Conservation (phyloP, 1,139 yeast species). For the Saccharomyces hybrid region DNA sequence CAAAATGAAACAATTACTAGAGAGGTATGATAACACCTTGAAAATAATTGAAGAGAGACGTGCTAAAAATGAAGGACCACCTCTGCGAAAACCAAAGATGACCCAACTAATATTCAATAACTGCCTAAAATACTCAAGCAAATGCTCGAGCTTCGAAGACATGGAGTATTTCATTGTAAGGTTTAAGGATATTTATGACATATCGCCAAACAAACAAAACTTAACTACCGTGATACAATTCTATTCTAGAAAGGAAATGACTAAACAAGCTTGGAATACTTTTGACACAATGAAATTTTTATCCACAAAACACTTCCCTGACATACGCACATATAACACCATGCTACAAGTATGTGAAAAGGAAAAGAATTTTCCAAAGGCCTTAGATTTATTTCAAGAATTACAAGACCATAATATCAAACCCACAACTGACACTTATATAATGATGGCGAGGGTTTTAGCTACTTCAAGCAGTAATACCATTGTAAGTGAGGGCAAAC, state of each 20-base stretch:
- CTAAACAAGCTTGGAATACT: slow-evolving; percentile 56
- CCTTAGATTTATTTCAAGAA: slow-evolving; percentile 68
- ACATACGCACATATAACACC: slow-evolving; percentile 56
- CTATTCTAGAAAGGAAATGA: slow-evolving; percentile 47
- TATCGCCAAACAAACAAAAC: slow-evolving; percentile 49
- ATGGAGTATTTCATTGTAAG: slow-evolving; percentile 38
- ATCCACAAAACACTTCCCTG: slow-evolving; percentile 58
- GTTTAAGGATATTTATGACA: slow-evolving; percentile 28
- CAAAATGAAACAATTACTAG: slow-evolving; percentile 30
- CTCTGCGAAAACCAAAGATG: slow-evolving; percentile 24
- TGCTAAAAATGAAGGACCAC: background rate
- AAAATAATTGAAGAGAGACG: slow-evolving; percentile 1
- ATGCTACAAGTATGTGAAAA: slow-evolving; percentile 60
- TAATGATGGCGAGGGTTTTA: slow-evolving; percentile 58
- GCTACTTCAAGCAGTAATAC: slow-evolving; percentile 63
- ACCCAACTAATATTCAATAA: slow-evolving; percentile 25
- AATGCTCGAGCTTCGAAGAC: slow-evolving; percentile 36
- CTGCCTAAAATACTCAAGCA: slow-evolving; percentile 36
- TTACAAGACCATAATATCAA: slow-evolving; percentile 41
- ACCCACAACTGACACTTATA: slow-evolving; percentile 46
- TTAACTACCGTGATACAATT: slow-evolving; percentile 62
- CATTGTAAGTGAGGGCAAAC: slow-evolving; percentile 26
- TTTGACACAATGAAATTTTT: slow-evolving; percentile 84
- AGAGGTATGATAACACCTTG: slow-evolving; percentile 39
- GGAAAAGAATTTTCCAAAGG: slow-evolving; percentile 58